phyloP scores from a whole-genome alignment of 1,284 basidiomycete species.

The Spongispora temasekensis region DNA sequence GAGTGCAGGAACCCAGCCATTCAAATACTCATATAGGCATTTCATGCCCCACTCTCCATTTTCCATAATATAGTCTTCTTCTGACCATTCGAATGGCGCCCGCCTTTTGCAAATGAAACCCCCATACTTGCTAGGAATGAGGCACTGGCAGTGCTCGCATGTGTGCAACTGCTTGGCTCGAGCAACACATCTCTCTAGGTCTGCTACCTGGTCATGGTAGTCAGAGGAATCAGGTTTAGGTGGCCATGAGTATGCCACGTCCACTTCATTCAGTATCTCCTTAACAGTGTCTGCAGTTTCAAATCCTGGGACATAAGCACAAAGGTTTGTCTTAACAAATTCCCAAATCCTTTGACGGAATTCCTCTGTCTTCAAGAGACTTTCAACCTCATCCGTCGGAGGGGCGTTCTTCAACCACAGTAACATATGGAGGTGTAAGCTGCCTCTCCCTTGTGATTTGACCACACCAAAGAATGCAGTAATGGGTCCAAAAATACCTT shows the following conservation, averaged over 20 bases:
- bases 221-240: background rate
- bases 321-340: background rate
- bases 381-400: background rate
- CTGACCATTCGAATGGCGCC: background rate
- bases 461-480: conserved; percentile 10
- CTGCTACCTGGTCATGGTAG: background rate
- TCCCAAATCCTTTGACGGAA: background rate
- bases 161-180: background rate
- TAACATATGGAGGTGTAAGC: conserved; percentile 22
- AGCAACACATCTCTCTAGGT: background rate
- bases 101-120: background rate
- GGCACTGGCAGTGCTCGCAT: background rate
- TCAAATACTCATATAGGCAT: background rate
- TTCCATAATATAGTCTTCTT: background rate
- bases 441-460: conserved; percentile 17
- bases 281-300: background rate
- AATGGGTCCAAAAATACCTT: conserved; percentile 6
- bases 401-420: conserved; percentile 10
- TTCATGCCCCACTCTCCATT: background rate
- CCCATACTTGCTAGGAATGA: background rate
- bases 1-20: background rate
- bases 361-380: background rate
- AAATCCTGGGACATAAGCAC: background rate
- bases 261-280: background rate
- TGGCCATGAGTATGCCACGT: background rate